Conservation (phyloP, 2,329 filamentous ascomycete species). For the Ceratocystis lukuohia region DNA sequence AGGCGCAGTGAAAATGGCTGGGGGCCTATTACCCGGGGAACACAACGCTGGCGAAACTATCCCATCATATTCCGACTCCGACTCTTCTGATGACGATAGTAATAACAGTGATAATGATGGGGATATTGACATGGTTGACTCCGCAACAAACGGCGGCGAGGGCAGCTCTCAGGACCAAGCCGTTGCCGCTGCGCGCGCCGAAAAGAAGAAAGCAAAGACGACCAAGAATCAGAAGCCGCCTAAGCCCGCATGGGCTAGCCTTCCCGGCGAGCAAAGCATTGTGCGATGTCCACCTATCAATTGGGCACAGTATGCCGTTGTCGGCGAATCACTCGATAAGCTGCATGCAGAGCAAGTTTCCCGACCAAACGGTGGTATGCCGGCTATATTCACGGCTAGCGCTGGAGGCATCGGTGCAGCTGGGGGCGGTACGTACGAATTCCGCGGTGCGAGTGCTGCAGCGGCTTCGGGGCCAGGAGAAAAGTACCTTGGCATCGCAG, state of each 20-base stretch:
- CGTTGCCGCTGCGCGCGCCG: not conserved
- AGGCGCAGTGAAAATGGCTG: conserved; percentile 41
- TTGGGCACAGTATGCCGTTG: conserved; percentile 88
- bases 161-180: conserved; percentile 17
- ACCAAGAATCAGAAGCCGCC: conserved; percentile 22
- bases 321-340: conserved; percentile 61
- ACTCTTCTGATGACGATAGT: conserved; percentile 23
- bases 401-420: conserved; percentile 11
- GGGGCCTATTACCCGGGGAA: conserved; percentile 22
- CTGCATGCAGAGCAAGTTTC: conserved; percentile 67
- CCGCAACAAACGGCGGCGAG: conserved; percentile 21
- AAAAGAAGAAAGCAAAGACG: conserved; percentile 19
- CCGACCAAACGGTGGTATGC: conserved; percentile 45
- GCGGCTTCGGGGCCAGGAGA: conserved; percentile 24
- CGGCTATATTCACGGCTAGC: conserved; percentile 31
- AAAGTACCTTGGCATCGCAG: conserved; percentile 38
- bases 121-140: not conserved
- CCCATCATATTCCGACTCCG: conserved; percentile 21
- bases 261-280: conserved; percentile 69
- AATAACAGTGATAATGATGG: conserved; percentile 24
- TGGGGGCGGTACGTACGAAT: conserved; percentile 36
- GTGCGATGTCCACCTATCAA: conserved; percentile 82
- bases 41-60: conserved; percentile 13
- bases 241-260: conserved; percentile 39
- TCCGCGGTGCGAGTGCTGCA: conserved; percentile 28